These are phyloP conservation scores for Agroathelia rolfsii DNA, from an alignment of 1,284 basidiomycete genomes.

Conservation along the genomic window DNA sequence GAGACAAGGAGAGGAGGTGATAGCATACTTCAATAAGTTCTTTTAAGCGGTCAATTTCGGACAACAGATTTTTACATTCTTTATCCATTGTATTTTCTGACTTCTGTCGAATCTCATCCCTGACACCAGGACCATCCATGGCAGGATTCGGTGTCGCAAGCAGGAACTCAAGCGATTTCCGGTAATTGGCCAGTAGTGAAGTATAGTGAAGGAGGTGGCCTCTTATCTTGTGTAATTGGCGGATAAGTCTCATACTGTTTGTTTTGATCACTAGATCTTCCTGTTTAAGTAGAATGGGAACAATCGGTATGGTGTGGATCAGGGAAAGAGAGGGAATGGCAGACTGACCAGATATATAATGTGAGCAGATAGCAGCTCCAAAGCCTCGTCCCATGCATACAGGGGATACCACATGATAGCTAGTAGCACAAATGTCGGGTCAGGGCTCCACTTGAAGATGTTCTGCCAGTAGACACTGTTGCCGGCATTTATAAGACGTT, in stretches of 20 bases:
- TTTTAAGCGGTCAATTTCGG: conserved; percentile 7
- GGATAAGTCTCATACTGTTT: conserved; percentile 31
- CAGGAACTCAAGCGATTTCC: conserved; percentile 37
- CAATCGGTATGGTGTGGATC: neutral
- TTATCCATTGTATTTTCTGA: too few species aligned
- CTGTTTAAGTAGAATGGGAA: conserved; percentile 20
- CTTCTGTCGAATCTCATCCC: neutral
- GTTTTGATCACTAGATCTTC: conserved; percentile 31
- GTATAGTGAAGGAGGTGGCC: conserved; percentile 45
- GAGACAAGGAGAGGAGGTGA: too few species aligned
- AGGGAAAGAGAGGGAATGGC: neutral
- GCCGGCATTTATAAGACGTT: conserved; percentile 32
- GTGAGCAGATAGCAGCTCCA: conserved; percentile 35
- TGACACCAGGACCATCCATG: conserved; percentile 13
- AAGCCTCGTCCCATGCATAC: conserved; percentile 47
- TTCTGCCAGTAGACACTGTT: conserved; percentile 46
- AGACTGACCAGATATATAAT: conserved; percentile 34
- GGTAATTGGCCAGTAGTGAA: conserved; percentile 39
- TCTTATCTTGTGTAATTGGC: conserved; percentile 39
- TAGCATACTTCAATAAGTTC: too few species aligned
- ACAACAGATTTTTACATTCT: conserved; percentile 9
- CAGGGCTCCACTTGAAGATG: conserved; percentile 31
- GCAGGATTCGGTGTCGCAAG: conserved; percentile 33
- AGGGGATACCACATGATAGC: conserved; percentile 44
- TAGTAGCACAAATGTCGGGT: conserved; percentile 42